Evolutionary conservation across 2,329 filamentous ascomycete species (phyloP), one percentile per base, ranked within the genome.

Genomic region (Xylaria polymorpha): DNA sequence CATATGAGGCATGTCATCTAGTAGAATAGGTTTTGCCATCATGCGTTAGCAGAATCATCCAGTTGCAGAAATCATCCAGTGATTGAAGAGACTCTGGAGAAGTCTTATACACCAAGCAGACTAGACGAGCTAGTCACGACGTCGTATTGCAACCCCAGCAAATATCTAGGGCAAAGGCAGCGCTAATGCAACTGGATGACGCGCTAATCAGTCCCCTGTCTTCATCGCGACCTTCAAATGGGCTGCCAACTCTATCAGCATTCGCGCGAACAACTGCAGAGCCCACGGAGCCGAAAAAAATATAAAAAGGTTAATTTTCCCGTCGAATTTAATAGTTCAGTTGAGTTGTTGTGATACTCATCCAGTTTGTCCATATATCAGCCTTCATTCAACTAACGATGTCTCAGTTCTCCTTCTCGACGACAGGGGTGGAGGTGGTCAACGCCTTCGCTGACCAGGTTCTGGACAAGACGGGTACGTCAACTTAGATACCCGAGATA

Each of bases 1-100:
- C 61, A 64, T 64, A 57, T 64, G 61, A 39, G 61, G 41, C 61
- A 64, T 64, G 3, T 64, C 51, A 48, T 46, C 53, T 57, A 64
- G 41, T n/a, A 41, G 51, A 22, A 64, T 57, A 1, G n/a, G 10
- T 4, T 57, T 50, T n/a, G 61, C 29, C 61, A 64, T 64, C 7
- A 39, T 64, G n/a, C n/a, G 12, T 48, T 3, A 39, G 29, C 1
- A 39, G 61, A 8, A 20, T 50, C 46, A 50, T 50, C 46, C 46
- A 50, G 46, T 50, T 50, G 46, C 46, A 50, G 20, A 25, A 15
- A 15, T 25, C 10, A 50, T 15, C 5, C 12, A 25, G 12, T 5
- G 20, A 50, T 25, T 7, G 25, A 4, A 25, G 7, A 4, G 22
- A 15, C 20, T 25, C 4, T 1, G n/a, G 46, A 48, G 20, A 15